A percentile compares a stretch with the other conserved stretches of the same genome.
Conservation (phyloP, 495 filamentous ascomycete genomes). For the Daldinia childiae region DNA sequence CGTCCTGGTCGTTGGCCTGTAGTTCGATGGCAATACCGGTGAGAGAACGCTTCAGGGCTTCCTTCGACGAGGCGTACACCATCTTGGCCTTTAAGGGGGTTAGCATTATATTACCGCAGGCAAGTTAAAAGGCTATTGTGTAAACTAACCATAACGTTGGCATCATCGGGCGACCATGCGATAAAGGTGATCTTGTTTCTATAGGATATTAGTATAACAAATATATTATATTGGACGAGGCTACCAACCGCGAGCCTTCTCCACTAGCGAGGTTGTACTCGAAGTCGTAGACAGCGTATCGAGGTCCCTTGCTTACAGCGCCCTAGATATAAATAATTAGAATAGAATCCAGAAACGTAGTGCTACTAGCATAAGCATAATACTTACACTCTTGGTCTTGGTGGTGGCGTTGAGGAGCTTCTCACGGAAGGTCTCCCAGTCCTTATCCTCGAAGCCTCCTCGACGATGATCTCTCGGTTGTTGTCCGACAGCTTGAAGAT, state of each 20-base stretch:
- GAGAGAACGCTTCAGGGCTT: slow-evolving; percentile 86
- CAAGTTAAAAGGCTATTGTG: neutral
- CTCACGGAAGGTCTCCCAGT: slow-evolving; percentile 81
- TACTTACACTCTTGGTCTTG: slow-evolving; percentile 54
- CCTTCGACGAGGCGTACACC: slow-evolving; percentile 97
- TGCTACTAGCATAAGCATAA: neutral
- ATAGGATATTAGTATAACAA: slow-evolving; percentile 32
- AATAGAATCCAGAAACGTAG: neutral
- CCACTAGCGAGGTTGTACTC: slow-evolving; percentile 80
- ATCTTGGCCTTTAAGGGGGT: slow-evolving; percentile 75
- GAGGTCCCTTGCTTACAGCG: slow-evolving; percentile 75
- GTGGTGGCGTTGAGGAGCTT: slow-evolving; percentile 74
- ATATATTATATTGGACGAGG: neutral
- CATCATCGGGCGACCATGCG: slow-evolving; percentile 88
- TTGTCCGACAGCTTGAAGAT: slow-evolving; percentile 97
- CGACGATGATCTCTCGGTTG: slow-evolving; percentile 88
- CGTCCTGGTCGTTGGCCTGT: slow-evolving; percentile 91
- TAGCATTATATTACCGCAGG: slow-evolving; percentile 13
- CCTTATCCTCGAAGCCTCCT: slow-evolving; percentile 68
- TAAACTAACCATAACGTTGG: slow-evolving; percentile 77
- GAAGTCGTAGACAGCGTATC: slow-evolving; percentile 93
- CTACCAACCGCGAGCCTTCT: slow-evolving; percentile 80
- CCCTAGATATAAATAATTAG: slow-evolving; percentile 51
- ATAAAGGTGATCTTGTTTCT: slow-evolving; percentile 98
- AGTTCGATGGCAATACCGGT: slow-evolving; percentile 81